Percentiles rank a stretch among this genome's conserved stretches.
These are phyloP conservation scores for Saksenaea oblongispora DNA, from an alignment of 371 early-diverging fungal genomes.

Conservation along the genomic window DNA sequence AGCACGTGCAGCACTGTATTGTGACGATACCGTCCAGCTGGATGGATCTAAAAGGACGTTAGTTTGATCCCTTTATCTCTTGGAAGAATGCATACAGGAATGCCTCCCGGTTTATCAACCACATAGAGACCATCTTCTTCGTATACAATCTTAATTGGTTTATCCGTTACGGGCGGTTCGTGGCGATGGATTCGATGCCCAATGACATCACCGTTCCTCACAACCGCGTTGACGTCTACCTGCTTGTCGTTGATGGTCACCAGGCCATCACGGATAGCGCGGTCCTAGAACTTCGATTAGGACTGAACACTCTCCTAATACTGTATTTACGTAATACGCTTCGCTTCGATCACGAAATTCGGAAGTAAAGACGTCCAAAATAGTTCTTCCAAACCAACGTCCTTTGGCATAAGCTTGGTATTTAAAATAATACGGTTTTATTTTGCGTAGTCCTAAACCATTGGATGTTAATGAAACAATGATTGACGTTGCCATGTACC, in stretches of 20 bases:
- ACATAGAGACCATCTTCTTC: conserved; percentile 71
- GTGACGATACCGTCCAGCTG: conserved; percentile 78
- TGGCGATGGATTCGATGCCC: conserved; percentile 89
- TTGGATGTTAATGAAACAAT: not conserved
- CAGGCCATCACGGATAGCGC: conserved; percentile 77
- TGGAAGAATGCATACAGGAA: conserved; percentile 62
- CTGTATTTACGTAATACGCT: conserved; percentile 75
- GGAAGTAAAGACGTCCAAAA: conserved; percentile 75
- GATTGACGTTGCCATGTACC: conserved; percentile 19
- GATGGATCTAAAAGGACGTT: conserved; percentile 58
- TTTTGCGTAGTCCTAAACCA: conserved; percentile 67
- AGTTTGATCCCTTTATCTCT: not conserved
- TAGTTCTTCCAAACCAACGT: conserved; percentile 80
- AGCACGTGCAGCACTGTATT: conserved; percentile 86
- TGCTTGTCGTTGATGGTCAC: conserved; percentile 76
- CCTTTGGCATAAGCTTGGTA: conserved; percentile 87
- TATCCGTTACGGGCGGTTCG: conserved; percentile 87
- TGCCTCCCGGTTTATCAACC: conserved; percentile 87
- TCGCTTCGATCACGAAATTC: conserved; percentile 87
- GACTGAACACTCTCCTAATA: not conserved
- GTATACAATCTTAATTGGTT: conserved; percentile 63
- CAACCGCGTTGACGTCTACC: conserved; percentile 50
- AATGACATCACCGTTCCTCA: conserved; percentile 77
- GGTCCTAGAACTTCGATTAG: conserved; percentile 38
- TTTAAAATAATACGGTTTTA: conserved; percentile 81